phyloP scores from a whole-genome alignment of 164 flowering plant genomes.

The Hamamelis virginiana region DNA sequence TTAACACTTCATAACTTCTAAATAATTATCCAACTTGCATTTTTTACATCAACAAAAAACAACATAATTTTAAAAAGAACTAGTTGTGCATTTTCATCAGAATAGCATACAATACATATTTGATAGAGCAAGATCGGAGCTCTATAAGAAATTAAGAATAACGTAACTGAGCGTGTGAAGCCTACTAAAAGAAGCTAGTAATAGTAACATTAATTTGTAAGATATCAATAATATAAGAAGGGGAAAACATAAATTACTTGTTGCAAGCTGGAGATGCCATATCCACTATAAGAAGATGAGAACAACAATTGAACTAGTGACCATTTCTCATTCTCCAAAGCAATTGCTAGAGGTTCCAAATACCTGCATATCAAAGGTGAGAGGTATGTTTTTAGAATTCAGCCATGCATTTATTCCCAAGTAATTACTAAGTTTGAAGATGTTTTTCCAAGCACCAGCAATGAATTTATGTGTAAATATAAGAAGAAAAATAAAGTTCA shows the following conservation, averaged over 20 bases:
- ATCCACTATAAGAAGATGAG: slow-evolving; percentile 94
- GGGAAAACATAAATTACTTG: slow-evolving; percentile 49
- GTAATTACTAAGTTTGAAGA: neutral
- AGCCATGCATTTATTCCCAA: neutral
- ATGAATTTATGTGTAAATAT: neutral
- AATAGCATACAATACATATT: no score
- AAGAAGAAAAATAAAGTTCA: no score
- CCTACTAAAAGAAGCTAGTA: neutral
- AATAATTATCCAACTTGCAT: no score
- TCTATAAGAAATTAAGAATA: no score
- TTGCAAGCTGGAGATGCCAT: slow-evolving; percentile 89
- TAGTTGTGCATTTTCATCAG: no score
- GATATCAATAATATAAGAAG: neutral
- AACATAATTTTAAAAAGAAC: no score
- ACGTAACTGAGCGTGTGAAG: neutral
- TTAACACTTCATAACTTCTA: no score
- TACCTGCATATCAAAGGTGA: slow-evolving; percentile 48
- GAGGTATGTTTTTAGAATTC: neutral
- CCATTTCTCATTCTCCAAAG: slow-evolving; percentile 93
- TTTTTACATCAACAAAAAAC: no score
- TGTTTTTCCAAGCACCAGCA: neutral
- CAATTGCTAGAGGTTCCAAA: slow-evolving; percentile 86
- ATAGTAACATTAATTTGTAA: neutral
- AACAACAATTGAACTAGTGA: slow-evolving; percentile 84
- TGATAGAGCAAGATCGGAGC: no score